Evolutionary conservation across 495 filamentous ascomycete genomes (phyloP), one percentile per base, ranked within the genome.

Genomic region (Trichoderma gamsii): DNA sequence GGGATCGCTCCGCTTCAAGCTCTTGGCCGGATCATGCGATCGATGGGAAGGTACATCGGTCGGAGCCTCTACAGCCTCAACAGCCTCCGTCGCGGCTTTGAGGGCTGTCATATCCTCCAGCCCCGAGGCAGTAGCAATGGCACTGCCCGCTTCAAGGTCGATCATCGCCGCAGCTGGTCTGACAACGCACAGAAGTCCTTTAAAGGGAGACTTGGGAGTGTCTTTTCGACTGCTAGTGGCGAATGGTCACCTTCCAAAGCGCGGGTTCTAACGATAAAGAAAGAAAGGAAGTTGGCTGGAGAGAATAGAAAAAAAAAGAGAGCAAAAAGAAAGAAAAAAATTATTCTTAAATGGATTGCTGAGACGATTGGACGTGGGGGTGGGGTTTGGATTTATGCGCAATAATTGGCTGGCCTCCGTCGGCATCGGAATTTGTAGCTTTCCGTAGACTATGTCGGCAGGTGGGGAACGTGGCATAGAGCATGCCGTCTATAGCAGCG

Each of bases 1-100:
- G 43, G 95, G 96, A 71, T 96, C 91, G 74, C 76, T 90, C 67
- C 91, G 85, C 81, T 98, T 99, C 76, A 88, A 81, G 74, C 86
- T 89, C 72, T 84, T 77, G 65, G 82, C 76, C 27, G 82, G 83
- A 77, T 86, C 80, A 73, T 86, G 84, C 59, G 79, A 84, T 32
- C 79, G 81, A 64, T 86, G 83, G 0, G 85, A 76, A 64, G 79
- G 79, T 11, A 77, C 43, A 32, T 67, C 67, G 15, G 70, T 41
- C n/a, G 65, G 56, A 67, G 68, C 29, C 38, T 71, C 69, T 64
- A 59, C 69, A 67, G 67, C 29, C 38, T 71, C 69, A 64, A 66
- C 56, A 13, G 56, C 27, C 56, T 61, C 56, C 32, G 27, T 12
- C 56, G 56, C 56, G 23, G 27, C 56, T 25, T 59, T 71, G 38